Evolutionary conservation across 352 stramenopile genomes (phyloP).

Genomic region (Globisporangium lucens): DNA sequence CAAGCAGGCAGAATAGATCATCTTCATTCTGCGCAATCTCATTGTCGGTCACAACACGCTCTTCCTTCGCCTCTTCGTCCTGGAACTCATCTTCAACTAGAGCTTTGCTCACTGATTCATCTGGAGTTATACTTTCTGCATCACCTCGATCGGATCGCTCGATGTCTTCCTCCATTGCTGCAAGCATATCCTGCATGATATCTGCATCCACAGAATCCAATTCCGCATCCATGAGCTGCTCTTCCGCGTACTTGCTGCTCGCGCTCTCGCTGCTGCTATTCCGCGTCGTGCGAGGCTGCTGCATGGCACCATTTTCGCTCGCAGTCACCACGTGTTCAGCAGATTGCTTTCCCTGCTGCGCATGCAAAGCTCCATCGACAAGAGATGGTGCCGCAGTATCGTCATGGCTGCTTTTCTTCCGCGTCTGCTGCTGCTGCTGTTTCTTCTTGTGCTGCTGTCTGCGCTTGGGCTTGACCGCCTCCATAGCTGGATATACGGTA

Average conservation of each 20-base stretch:
- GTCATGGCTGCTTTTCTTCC: conserved; percentile 1
- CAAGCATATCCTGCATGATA: conserved; percentile 16
- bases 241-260: conserved; percentile 9
- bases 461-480: conserved; percentile 11
- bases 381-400: neutral
- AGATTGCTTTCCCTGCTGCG: neutral
- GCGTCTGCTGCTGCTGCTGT: conserved; percentile 1
- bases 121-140: neutral
- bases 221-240: neutral
- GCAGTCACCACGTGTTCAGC: neutral
- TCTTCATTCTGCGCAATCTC: conserved; percentile 65
- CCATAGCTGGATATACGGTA: neutral
- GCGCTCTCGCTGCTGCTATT: conserved; percentile 9
- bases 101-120: conserved; percentile 6
- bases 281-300: neutral
- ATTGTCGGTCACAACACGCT: conserved; percentile 19
- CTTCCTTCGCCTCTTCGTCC: conserved; percentile 7
- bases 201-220: conserved; percentile 7
- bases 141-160: neutral
- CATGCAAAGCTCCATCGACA: neutral
- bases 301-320: neutral
- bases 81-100: conserved; percentile 11
- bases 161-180: conserved; percentile 19
- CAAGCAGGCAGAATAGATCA: conserved; percentile 46
- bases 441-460: conserved; percentile 8